Conservation (phyloP, 169 alveolate species). For the Pseudocohnilembus persalinus region DNA sequence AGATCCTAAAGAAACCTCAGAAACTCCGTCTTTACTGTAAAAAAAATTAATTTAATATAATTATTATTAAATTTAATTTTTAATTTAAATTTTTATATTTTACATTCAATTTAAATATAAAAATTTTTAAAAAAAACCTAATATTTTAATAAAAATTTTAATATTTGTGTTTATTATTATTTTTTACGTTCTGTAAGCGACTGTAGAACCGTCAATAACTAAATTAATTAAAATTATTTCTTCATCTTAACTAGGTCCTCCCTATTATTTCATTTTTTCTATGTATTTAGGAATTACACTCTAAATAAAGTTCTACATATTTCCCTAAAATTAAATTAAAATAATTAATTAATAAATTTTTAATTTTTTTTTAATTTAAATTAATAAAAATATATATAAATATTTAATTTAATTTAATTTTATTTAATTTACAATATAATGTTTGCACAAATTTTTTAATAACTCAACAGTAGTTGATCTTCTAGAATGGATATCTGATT, state of each 20-base stretch:
- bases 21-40: constrained; percentile 33
- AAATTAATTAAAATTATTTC: constrained; percentile 41
- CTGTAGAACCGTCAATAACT: constrained; percentile 41
- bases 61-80: too few relatives aligned
- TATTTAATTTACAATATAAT: background rate
- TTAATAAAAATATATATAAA: too few relatives aligned
- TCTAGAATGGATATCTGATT: constrained; percentile 32
- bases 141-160: too few relatives aligned
- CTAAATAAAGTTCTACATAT: background rate
- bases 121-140: too few relatives aligned
- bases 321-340: background rate
- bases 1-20: constrained; percentile 15
- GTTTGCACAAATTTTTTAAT: constrained; percentile 25
- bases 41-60: too few relatives aligned
- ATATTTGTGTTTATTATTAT: too few relatives aligned
- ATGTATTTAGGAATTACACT: background rate
- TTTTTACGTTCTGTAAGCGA: constrained; percentile 11
- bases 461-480: constrained; percentile 32
- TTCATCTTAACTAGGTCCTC: constrained; percentile 2
- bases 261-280: background rate
- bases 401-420: too few relatives aligned
- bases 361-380: too few relatives aligned
- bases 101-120: too few relatives aligned
- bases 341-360: background rate
- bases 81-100: too few relatives aligned